Evolutionary conservation across 108 stramenopile genomes (phyloP), one percentile per base, ranked within the genome.

Genomic region (Stephanodiscus minutulus): DNA sequence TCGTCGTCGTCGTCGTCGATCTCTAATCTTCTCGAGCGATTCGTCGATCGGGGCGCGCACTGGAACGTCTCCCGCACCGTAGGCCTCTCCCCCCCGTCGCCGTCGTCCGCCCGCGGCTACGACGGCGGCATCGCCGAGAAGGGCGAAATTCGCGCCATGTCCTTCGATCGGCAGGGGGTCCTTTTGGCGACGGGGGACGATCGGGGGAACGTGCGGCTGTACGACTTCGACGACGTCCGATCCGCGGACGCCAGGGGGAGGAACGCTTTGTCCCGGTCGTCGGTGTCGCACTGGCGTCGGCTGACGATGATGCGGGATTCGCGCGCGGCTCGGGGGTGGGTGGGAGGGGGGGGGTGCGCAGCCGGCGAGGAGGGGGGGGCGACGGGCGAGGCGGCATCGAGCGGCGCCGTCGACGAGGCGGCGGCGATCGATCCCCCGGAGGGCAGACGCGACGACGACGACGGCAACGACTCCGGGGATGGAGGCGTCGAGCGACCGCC

Each of bases 171-270:
- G 24, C 58, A 72, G 41, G 80, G 80, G 2, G 37, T 81, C 7
- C 56, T 82, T 0, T 48, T 82, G 0, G 82, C 77, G 7, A 78
- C 72, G 18, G 76, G 75, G 29, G 77, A 78, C 37, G 63, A 68
- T 65, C 17, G 43, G 0, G 82, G 82, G 9, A 43, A 22, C 33
- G 62, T 82, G 8, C 46, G 54, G 2, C 64, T 82, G 43, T 82
- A 73, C 65, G 82, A 82, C 65, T 82, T 82, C 74, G 82, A 82
- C 39, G 73, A 82, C 33, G 72, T 82, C 0, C 50, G 57, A 56
- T 53, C 72, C 24, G n/a, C 64, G 22, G 82, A 82, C 74, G 8
- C 46, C 3, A 55, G 50, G 21, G 72, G 67, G 29, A 72, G 71
- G 33, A 79, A 79, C 62, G 78, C 64, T 20, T 29, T 11, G 18